phyloP scores from a whole-genome alignment of 148 eudicot genomes.

The Nyssa sinensis region DNA sequence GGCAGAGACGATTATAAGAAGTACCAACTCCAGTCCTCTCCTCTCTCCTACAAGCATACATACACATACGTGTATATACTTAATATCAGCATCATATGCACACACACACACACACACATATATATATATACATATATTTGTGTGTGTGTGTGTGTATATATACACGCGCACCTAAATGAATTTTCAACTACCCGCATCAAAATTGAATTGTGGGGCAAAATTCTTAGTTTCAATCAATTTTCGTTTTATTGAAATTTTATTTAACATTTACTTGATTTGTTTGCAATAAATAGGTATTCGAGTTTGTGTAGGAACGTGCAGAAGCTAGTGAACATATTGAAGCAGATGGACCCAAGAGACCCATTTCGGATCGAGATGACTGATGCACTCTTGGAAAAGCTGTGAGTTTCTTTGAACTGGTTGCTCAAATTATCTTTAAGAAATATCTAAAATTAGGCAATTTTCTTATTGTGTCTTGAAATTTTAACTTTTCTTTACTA shows the following conservation, averaged over 20 bases:
- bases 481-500: neutral
- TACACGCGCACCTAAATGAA: no score
- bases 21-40: conserved; percentile 27
- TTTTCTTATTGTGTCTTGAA: neutral
- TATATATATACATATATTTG: neutral
- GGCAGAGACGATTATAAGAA: conserved; percentile 93
- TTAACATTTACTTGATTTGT: neutral
- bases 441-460: neutral
- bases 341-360: conserved; percentile 89
- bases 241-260: neutral
- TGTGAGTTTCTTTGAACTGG: conserved; percentile 42
- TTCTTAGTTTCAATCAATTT: neutral
- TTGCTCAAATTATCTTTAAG: neutral
- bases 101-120: no score
- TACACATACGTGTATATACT: neutral
- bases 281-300: conserved; percentile 47
- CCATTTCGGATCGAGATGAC: conserved; percentile 85
- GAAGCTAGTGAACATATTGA: conserved; percentile 72
- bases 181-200: no score
- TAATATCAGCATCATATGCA: neutral
- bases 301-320: conserved; percentile 72
- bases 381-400: conserved; percentile 72
- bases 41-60: neutral
- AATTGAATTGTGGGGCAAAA: neutral
- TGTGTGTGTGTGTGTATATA: no score